Evolutionary conservation across 805 yeast species (phyloP), one percentile per base, ranked within the genome.

Genomic region (Yarrowia sp.): DNA sequence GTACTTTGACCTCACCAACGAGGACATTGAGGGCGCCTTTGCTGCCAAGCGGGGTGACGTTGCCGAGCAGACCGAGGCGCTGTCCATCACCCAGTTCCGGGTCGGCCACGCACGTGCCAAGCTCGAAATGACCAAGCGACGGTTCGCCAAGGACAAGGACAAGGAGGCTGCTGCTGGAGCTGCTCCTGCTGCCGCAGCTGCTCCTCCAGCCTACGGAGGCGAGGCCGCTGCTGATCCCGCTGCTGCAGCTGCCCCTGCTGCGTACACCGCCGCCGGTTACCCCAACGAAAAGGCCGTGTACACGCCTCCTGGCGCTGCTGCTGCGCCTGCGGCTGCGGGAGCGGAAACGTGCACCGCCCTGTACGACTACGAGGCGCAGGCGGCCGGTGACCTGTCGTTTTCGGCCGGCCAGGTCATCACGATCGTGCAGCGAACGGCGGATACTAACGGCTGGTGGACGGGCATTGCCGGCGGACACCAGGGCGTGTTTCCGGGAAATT

Each of bases 401-500:
- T 83, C 87, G 40, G 97, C 97, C 0, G 99, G 98, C 24, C 89
- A 93, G 20, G 84, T 87, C 38, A 93, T 95, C 71, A 90, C 91
- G 73, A 83, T 95, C 69, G 85, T 92, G 3, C 90, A 92, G 75
- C 87, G 91, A 74, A 89, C 97, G 0, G 82, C 85, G 0, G 70
- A 69, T 9, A 84, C 87, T 66, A 92, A 91, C 74, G 99, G 97
- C 7, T 95, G 99, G 99, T 95, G 99, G 99, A 92, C 97, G 0
- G 99, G 99, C 14, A 79, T 83, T 46, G 80, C 84, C 70, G 91
- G 92, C 73, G 98, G 97, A 9, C 88, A 83, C 69, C 87, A 89
- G 69, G 99, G 99, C 69, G 89, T 88, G 12, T 95, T 96, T 81
- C 99, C 99, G 7, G 99, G 97, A 10, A 95, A 94, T 76, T 95